phyloP scores from a whole-genome alignment of 73 alveolate species.

The Paramecium caudatum region DNA sequence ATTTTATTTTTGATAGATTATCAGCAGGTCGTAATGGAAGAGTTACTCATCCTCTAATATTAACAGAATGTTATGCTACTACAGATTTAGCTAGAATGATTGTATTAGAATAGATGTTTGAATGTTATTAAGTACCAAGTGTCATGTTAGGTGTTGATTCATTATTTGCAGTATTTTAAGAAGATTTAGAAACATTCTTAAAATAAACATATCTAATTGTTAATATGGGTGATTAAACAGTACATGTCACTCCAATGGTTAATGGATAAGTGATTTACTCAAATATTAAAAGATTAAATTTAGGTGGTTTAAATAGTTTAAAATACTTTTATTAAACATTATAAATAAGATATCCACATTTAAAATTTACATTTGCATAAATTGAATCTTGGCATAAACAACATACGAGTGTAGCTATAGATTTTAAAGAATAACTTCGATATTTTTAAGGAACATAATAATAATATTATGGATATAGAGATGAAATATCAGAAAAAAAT shows the following conservation, averaged over 20 bases:
- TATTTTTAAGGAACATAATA: conserved; percentile 30
- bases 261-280: conserved; percentile 40
- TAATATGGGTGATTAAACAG: conserved; percentile 48
- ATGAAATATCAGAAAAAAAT: conserved; percentile 48
- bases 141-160: conserved; percentile 69
- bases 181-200: conserved; percentile 5
- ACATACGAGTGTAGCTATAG: conserved; percentile 36
- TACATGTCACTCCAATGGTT: conserved; percentile 34
- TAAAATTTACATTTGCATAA: conserved; percentile 35
- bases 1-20: conserved; percentile 27
- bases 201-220: conserved; percentile 9
- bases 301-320: conserved; percentile 61
- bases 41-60: conserved; percentile 22
- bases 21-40: conserved; percentile 24
- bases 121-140: conserved; percentile 47
- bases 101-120: conserved; percentile 60
- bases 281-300: conserved; percentile 31
- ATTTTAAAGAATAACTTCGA: background rate
- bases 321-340: conserved; percentile 49
- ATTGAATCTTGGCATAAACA: conserved; percentile 54
- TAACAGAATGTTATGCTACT: conserved; percentile 65
- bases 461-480: conserved; percentile 59
- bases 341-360: conserved; percentile 45
- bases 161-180: background rate
- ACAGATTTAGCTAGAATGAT: conserved; percentile 61